These are phyloP conservation scores for Pseudocercospora musae DNA, from an alignment of 2,329 filamentous ascomycete species.

Conservation along the genomic window DNA sequence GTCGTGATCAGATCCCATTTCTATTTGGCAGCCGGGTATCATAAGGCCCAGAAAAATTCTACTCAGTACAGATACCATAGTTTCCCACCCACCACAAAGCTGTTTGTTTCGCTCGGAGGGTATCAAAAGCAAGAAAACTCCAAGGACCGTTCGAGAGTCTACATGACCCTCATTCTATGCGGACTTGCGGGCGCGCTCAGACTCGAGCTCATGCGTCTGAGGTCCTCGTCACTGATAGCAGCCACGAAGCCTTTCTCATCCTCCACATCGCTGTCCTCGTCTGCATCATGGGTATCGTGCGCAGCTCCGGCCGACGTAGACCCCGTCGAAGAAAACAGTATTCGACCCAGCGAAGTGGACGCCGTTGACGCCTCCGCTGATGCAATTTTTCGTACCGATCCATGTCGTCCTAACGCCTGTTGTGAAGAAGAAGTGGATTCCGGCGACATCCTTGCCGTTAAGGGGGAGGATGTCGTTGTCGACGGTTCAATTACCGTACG, in stretches of 20 bases:
- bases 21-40: background rate
- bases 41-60: background rate
- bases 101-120: background rate
- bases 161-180: background rate
- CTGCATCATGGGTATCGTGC: background rate
- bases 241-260: constrained; percentile 20
- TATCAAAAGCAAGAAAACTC: background rate
- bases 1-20: background rate
- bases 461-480: constrained; percentile 1
- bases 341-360: background rate
- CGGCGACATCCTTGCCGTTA: background rate
- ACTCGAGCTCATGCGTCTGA: constrained; percentile 19
- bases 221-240: constrained; percentile 19
- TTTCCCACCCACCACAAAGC: background rate
- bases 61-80: background rate
- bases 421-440: background rate
- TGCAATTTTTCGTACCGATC: constrained; percentile 5
- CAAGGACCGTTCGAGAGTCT: background rate
- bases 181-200: constrained; percentile 9
- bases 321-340: background rate
- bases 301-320: background rate
- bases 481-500: constrained; percentile 22
- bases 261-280: constrained; percentile 7
- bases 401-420: background rate
- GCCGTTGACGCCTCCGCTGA: constrained; percentile 9